Conservation (phyloP, 192 early-diverging fungal species). For the Coemansia sp. region DNA sequence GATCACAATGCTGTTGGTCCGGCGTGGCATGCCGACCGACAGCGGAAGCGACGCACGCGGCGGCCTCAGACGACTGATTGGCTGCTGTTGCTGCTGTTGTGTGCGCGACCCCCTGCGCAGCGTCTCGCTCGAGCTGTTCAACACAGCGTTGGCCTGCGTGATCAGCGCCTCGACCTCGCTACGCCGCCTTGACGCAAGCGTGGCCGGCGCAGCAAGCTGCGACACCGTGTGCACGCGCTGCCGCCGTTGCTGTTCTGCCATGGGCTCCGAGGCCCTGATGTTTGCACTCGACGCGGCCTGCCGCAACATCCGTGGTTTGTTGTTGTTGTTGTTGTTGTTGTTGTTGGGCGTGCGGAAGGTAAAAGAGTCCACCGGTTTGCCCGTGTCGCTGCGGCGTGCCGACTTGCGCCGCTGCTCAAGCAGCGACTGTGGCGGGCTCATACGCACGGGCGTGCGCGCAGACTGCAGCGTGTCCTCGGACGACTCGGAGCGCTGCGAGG, state of each 20-base stretch:
- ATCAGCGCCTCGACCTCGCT: slow-evolving; percentile 46
- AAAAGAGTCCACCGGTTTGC: neutral
- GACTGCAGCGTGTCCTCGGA: slow-evolving; percentile 15
- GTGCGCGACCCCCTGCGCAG: neutral
- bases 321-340: too few relatives aligned
- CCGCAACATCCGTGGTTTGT: too few relatives aligned
- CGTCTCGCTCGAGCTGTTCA: slow-evolving; percentile 8
- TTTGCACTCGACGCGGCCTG: neutral
- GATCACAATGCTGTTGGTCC: slow-evolving; percentile 2
- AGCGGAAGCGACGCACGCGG: slow-evolving; percentile 44
- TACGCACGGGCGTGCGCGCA: neutral
- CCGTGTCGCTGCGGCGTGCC: slow-evolving; percentile 19
- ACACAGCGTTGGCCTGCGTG: slow-evolving; percentile 45
- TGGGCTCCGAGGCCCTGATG: neutral
- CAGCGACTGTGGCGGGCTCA: slow-evolving; percentile 1
- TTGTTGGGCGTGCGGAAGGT: too few relatives aligned
- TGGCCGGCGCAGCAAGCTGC: slow-evolving; percentile 13
- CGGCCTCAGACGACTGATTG: slow-evolving; percentile 14
- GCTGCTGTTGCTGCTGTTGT: neutral
- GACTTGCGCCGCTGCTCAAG: slow-evolving; percentile 7
- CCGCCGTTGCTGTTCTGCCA: neutral
- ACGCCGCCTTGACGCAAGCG: slow-evolving; percentile 17
- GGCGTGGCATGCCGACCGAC: neutral
- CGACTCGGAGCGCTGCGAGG: slow-evolving; percentile 7
- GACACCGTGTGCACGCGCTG: slow-evolving; percentile 6